Evolutionary conservation across 495 filamentous ascomycete species (phyloP).

Genomic region (Hypoxylon lienhwacheense): DNA sequence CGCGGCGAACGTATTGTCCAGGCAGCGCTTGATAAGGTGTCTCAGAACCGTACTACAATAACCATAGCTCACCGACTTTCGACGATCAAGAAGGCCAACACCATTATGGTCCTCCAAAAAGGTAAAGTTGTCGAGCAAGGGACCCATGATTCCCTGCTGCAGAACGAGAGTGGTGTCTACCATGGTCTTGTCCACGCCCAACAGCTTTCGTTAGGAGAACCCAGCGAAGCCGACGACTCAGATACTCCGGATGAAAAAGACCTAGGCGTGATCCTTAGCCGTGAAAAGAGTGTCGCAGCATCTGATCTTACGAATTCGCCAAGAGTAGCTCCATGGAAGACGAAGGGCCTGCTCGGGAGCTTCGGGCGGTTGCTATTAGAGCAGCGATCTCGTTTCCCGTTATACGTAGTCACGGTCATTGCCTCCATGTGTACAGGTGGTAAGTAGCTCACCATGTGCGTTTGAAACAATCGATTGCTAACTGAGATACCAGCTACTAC

Average conservation of each 20-base stretch:
- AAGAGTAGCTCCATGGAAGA: conserved; percentile 37
- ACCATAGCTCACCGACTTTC: conserved; percentile 73
- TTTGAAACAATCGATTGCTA: conserved; percentile 8
- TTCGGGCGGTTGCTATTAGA: conserved; percentile 54
- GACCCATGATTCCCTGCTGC: conserved; percentile 68
- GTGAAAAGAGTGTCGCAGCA: conserved; percentile 52
- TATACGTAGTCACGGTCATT: conserved; percentile 42
- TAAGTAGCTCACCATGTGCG: conserved; percentile 7
- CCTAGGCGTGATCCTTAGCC: conserved; percentile 42
- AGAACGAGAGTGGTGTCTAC: conserved; percentile 59
- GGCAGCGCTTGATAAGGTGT: conserved; percentile 67
- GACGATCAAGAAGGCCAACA: conserved; percentile 72
- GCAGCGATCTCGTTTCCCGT: conserved; percentile 43
- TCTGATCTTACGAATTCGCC: conserved; percentile 35
- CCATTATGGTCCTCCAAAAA: conserved; percentile 66
- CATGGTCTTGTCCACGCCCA: conserved; percentile 59
- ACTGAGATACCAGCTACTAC: conserved; percentile 34
- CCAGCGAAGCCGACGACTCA: conserved; percentile 28
- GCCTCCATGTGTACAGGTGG: conserved; percentile 44
- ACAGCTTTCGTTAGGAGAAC: conserved; percentile 48
- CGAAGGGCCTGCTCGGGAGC: conserved; percentile 44
- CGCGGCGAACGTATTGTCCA: conserved; percentile 71
- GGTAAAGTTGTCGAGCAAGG: conserved; percentile 68
- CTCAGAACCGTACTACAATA: conserved; percentile 72
- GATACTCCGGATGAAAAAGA: conserved; percentile 46